phyloP scores from a whole-genome alignment of 768 basidiomycete species.

The Boletus rubescentipes region DNA sequence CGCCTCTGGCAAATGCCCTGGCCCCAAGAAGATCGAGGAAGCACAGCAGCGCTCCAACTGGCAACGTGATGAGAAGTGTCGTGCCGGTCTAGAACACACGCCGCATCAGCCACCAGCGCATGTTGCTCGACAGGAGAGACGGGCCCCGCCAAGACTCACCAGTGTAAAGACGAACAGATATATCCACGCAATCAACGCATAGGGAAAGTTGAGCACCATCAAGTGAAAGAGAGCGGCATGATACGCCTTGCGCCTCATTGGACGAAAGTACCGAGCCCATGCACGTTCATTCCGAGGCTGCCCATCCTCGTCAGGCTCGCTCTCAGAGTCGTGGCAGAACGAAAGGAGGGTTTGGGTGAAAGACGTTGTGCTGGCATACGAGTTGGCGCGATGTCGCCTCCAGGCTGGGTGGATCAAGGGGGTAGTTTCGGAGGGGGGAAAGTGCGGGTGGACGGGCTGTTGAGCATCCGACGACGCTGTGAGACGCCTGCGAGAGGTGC shows the following conservation, averaged over 20 bases:
- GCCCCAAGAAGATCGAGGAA: slow-evolving; percentile 78
- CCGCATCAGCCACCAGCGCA: slow-evolving; percentile 20
- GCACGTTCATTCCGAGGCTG: slow-evolving; percentile 18
- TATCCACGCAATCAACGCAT: slow-evolving; percentile 73
- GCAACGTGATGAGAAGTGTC: slow-evolving; percentile 74
- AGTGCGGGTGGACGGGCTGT: slow-evolving; percentile 24
- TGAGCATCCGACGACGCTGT: slow-evolving; percentile 37
- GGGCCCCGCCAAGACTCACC: slow-evolving; percentile 40
- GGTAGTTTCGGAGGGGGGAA: slow-evolving; percentile 41
- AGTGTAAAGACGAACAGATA: slow-evolving; percentile 80
- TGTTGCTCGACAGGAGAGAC: slow-evolving; percentile 6
- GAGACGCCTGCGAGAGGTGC: slow-evolving; percentile 29
- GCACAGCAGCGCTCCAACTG: slow-evolving; percentile 73
- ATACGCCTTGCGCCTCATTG: slow-evolving; percentile 55
- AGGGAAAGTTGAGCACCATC: slow-evolving; percentile 74
- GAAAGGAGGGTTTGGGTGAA: slow-evolving; percentile 69
- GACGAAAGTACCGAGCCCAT: slow-evolving; percentile 65
- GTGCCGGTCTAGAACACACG: slow-evolving; percentile 61
- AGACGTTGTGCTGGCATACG: slow-evolving; percentile 56
- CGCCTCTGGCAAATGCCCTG: slow-evolving; percentile 65
- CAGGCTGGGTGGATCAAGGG: slow-evolving; percentile 42
- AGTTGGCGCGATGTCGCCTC: slow-evolving; percentile 53
- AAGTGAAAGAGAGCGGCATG: slow-evolving; percentile 69
- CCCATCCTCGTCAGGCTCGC: slow-evolving; percentile 35
- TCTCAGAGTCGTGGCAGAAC: slow-evolving; percentile 57